phyloP scores from a whole-genome alignment of 2,329 filamentous ascomycete genomes.

The Helotiales sp. region DNA sequence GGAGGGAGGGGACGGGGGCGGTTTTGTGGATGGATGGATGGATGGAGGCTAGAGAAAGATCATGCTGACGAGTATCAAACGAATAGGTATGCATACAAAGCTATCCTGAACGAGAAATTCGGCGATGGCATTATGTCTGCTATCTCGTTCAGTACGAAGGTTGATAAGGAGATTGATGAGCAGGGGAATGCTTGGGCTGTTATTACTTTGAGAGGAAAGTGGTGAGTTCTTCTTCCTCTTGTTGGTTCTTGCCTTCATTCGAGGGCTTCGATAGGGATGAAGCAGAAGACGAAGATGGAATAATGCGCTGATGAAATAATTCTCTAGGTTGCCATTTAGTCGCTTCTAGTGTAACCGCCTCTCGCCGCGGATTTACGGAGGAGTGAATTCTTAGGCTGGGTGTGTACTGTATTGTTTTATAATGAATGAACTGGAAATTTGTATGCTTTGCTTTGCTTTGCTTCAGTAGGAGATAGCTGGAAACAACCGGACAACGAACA shows the following conservation, averaged over 20 bases:
- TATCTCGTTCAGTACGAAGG: conserved; percentile 86
- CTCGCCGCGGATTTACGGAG: not conserved
- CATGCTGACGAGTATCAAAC: not conserved
- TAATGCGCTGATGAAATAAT: no score
- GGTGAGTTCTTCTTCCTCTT: conserved; percentile 83
- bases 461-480: no score
- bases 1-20: no score
- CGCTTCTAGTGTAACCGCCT: conserved; percentile 25
- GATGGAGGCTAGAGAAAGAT: not conserved
- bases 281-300: not conserved
- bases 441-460: no score
- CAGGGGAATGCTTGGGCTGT: conserved; percentile 82
- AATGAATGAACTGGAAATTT: no score
- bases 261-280: not conserved
- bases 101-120: conserved; percentile 90
- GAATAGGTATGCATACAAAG: conserved; percentile 81
- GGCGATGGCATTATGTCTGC: conserved; percentile 97
- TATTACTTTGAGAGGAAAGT: conserved; percentile 86
- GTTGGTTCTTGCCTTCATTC: conserved; percentile 52
- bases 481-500: no score
- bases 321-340: conserved; percentile 28
- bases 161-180: conserved; percentile 91
- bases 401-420: no score
- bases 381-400: no score
- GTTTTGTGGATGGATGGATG: not conserved